Conservation (phyloP, 83 land plant genomes). For the Diphasiastrum complanatum region DNA sequence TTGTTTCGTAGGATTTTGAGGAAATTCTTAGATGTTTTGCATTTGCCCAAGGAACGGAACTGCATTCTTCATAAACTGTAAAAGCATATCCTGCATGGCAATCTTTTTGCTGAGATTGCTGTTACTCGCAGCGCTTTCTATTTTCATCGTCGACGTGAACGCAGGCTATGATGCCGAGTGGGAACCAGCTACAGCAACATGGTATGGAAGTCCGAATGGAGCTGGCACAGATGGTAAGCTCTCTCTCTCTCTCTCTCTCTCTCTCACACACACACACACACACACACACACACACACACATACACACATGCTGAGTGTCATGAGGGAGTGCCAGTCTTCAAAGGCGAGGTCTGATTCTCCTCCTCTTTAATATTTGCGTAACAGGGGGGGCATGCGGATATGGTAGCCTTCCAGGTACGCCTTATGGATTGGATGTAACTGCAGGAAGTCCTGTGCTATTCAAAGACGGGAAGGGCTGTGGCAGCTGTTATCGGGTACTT, state of each 20-base stretch:
- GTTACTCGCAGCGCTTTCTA: background rate
- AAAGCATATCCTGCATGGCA: too few species aligned
- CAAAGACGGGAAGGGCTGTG: slow-evolving; percentile 64
- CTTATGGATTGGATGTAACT: slow-evolving; percentile 47
- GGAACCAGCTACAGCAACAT: slow-evolving; percentile 68
- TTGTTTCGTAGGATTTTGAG: too few species aligned
- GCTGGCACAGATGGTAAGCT: slow-evolving; percentile 63
- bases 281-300: too few species aligned
- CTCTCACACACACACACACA: slow-evolving; percentile 1
- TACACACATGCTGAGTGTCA: too few species aligned
- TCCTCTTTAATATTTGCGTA: background rate
- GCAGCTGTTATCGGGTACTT: slow-evolving; percentile 59
- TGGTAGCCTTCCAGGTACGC: slow-evolving; percentile 57
- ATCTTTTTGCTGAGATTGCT: too few species aligned
- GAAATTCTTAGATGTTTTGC: too few species aligned
- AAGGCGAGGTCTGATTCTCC: background rate
- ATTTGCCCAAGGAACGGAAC: too few species aligned
- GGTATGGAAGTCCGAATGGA: slow-evolving; percentile 74
- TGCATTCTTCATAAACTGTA: too few species aligned
- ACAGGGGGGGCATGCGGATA: slow-evolving; percentile 88
- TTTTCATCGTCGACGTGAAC: background rate
- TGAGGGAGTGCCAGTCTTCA: background rate
- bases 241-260: background rate
- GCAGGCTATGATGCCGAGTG: slow-evolving; percentile 15
- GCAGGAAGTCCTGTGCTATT: slow-evolving; percentile 67